Base-by-base conservation (phyloP, 2,329 filamentous ascomycete species). In the Trichophyton verrucosum region DNA sequence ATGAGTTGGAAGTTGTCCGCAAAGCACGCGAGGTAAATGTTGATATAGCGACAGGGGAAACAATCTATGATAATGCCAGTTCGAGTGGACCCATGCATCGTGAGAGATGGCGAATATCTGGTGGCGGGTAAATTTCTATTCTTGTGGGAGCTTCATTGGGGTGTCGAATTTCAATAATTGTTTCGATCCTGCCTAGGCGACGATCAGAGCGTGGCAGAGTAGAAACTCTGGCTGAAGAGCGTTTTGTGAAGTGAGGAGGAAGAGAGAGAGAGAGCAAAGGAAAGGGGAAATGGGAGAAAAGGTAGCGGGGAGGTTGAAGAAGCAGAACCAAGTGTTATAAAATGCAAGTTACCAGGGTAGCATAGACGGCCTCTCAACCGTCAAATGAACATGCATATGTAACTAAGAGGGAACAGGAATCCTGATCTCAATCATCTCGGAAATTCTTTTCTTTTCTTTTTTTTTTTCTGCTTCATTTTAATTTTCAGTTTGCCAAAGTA, bases 71-170 rank as follows among this genome's bases (percentile, higher is more conserved):
- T 30, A 33, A 53, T 53, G 49, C 49, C 49, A 53, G 49, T 53
- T 53, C 13, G 49, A 30, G 49, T 53, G 49, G 49, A 53, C 8
- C 49, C 49, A 53, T 53, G 49, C 49, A 53, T 53, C 3, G 13
- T 53, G 49, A 53, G 49, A 53, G 49, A 53, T 53, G 49, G 49
- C 49, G 24, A 53, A 53, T 53, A 53, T 53, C 27, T 53, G 49
- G 49, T 53, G 49, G 49, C 49, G 49, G 49, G 49, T 53, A 53
- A 33, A 53, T 53, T 53, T 53, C 49, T 53, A 53, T 53, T 53
- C 49, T 30, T 53, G 49, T 53, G 17, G 49, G 15, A 53, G 49
- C 22, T 53, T 33, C 49, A 53, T 53, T 33, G 49, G 15, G 27
- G 22, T 27, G 17, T 53, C 22, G 27, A 24, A 53, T 30, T 30